Conservation (phyloP, 371 early-diverging fungal genomes). For the Mucor lusitanicus region DNA sequence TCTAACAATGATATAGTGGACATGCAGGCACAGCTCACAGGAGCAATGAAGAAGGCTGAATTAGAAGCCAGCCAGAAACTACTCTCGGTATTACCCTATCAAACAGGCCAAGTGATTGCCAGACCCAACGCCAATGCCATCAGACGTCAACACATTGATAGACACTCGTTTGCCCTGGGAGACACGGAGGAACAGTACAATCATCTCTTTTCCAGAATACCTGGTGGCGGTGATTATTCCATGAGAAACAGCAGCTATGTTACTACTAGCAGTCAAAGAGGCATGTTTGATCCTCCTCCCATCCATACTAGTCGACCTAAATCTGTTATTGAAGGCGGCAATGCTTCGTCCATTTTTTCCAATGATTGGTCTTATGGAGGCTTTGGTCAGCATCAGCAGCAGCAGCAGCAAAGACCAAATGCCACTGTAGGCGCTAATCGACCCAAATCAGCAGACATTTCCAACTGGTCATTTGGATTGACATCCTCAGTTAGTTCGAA, state of each 20-base stretch:
- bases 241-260: background rate
- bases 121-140: conserved; percentile 26
- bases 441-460: conserved; percentile 65
- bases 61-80: conserved; percentile 60
- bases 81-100: conserved; percentile 55
- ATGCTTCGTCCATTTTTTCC: conserved; percentile 45
- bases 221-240: conserved; percentile 26
- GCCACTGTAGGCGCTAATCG: conserved; percentile 15
- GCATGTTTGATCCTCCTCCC: conserved; percentile 6
- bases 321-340: conserved; percentile 50
- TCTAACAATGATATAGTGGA: conserved; percentile 29
- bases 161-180: conserved; percentile 69
- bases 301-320: conserved; percentile 31
- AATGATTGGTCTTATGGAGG: conserved; percentile 30
- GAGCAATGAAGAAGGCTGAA: conserved; percentile 66
- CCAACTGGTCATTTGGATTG: conserved; percentile 58
- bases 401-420: background rate
- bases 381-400: background rate
- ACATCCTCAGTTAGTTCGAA: conserved; percentile 12
- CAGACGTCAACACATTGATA: conserved; percentile 58
- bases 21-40: conserved; percentile 58
- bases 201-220: conserved; percentile 35
- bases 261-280: background rate
- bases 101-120: conserved; percentile 47
- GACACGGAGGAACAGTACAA: conserved; percentile 57